phyloP scores from a whole-genome alignment of 1,284 basidiomycete species.

The Termitomyces sp. region DNA sequence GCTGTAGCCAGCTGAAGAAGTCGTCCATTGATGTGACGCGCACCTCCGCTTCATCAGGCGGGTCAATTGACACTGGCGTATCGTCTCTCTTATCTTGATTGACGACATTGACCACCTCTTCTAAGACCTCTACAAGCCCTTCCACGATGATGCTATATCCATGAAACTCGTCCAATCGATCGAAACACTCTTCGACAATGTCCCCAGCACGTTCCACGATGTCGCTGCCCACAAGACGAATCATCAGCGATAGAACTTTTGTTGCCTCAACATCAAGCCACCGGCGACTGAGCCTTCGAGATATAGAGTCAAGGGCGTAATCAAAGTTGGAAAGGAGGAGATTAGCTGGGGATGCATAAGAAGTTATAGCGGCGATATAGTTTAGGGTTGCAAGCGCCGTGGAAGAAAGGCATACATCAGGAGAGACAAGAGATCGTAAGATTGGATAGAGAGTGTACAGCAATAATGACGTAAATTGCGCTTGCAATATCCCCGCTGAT shows the following conservation, averaged over 20 bases:
- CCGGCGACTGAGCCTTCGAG: slow-evolving; percentile 69
- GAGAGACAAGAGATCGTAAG: slow-evolving; percentile 76
- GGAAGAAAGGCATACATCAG: slow-evolving; percentile 57
- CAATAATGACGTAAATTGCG: slow-evolving; percentile 66
- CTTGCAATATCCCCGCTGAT: slow-evolving; percentile 61
- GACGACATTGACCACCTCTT: slow-evolving; percentile 70
- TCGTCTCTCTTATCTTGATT: slow-evolving; percentile 44
- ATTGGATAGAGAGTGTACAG: slow-evolving; percentile 80
- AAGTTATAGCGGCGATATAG: slow-evolving; percentile 64
- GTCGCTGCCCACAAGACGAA: slow-evolving; percentile 78
- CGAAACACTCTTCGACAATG: slow-evolving; percentile 93
- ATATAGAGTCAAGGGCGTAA: slow-evolving; percentile 86
- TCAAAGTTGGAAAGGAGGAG: slow-evolving; percentile 90
- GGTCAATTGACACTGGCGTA: slow-evolving; percentile 12
- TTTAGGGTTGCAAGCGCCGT: slow-evolving; percentile 69
- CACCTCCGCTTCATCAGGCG: slow-evolving; percentile 14
- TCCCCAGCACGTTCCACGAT: slow-evolving; percentile 85
- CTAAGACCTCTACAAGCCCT: slow-evolving; percentile 82
- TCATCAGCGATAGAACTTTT: slow-evolving; percentile 75
- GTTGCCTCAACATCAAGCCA: slow-evolving; percentile 78
- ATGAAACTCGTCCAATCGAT: slow-evolving; percentile 88
- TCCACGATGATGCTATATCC: slow-evolving; percentile 84
- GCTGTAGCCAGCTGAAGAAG: slow-evolving; percentile 63
- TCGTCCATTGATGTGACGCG: slow-evolving; percentile 33
- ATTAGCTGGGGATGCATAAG: slow-evolving; percentile 80